Base-by-base conservation (phyloP, 805 yeast species). In the Yamadazyma endophytica region DNA sequence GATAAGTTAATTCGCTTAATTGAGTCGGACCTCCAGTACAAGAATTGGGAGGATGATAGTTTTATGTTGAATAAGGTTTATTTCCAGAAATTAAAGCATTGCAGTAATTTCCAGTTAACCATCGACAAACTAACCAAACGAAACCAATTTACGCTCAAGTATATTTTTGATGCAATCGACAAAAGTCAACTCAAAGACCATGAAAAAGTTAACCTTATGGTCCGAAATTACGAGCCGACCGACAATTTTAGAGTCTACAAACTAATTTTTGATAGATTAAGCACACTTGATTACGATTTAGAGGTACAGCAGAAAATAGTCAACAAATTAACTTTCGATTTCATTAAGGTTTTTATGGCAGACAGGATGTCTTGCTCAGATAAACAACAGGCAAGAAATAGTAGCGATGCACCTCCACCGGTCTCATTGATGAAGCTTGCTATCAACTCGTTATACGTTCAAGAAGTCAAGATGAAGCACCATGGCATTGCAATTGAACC, bases 1-100 rank as follows among this genome's bases (percentile, higher is more conserved):
- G 24, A 36, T 5, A 64, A 64, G 17, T 42, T 64, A 13, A 41
- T 54, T 5, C 25, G 46, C 5, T 65, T 65, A 30, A 49, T 65
- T 17, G 68, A 61, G 36, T 39, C 31, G 12, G 68, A 61, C 32
- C 48, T 64, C 27, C 49, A 49, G 13, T 36, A 47, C 18, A 33
- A 31, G 4, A 14, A 42, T 15, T 65, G 71, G 71, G 27, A 36
- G 25, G 21, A 36, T 2, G 61, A 58, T 36, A 43, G 51, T 9
- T 46, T 49, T 23, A 34, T 62, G 11, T 42, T 49, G 17, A 58
- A 55, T 25, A 56, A 59, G 40, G 31, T 56, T 1, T 37, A 39
- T 17, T 48, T 44, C 35, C 36, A 31, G 14, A 40, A 41, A 6
- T 13, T 31, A 13, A 31, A 37, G 17, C 18, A 29, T 12, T n/a